Base-by-base conservation (phyloP, 129 eudicot genomes). In the Chrysanthemum makinoi region DNA sequence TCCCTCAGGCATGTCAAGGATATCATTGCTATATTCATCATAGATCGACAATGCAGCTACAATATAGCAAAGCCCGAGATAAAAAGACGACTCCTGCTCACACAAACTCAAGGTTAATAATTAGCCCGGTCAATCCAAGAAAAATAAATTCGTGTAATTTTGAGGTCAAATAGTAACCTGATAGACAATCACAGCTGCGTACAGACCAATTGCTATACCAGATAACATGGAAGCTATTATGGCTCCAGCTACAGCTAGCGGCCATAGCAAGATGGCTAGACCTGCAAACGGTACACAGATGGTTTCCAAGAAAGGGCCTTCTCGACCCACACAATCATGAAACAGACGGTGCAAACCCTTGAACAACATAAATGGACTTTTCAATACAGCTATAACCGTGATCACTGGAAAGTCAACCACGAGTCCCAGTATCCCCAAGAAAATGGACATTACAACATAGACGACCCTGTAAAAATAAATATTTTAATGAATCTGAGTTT, bases 201-300 rank as follows among this genome's bases (percentile, higher is more conserved):
- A 93, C 64, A 87, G 82, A 76, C 98, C 98, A 24, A 89, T 74
- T 69, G 75, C 66, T 51, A 93, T 65, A 62, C 95, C 91, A 48
- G 95, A 82, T 26, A 85, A 61, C 74, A 89, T 82, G 72, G 98
- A 93, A 47, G 82, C 95, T 68, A 93, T 72, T 2, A 93, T 79
- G 5, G 98, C 96, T 53, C 96, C 98, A 35, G 47, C 84, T 78
- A 93, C 98, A 69, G 98, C 96, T 79, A 89, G 82, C 59, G 96
- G 98, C 98, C 98, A 93, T 26, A 93, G 80, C 76, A 93, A 74
- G 75, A 93, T 93, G 49, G 98, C 98, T 67, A 93, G 85, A 62
- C 96, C 98, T 9, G 96, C 98, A 79, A 93, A 85, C 14, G 98
- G 98, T 16, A 93, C 98, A 77, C 98, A 93, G 48, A 89, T 87